Conservation (phyloP, 495 filamentous ascomycete genomes). For the Darksidea phi region DNA sequence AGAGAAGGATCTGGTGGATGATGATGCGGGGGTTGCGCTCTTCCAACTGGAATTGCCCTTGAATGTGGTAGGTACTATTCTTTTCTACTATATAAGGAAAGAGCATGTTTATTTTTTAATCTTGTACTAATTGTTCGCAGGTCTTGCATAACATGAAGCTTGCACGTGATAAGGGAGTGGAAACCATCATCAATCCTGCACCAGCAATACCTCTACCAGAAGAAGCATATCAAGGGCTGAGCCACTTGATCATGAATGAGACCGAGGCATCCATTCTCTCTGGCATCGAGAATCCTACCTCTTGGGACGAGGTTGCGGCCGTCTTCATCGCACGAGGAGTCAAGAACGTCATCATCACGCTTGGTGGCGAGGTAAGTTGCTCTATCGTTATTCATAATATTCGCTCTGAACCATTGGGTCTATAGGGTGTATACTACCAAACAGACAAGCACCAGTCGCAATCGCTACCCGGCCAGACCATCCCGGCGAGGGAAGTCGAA, state of each 20-base stretch:
- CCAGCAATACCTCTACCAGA: conserved; percentile 60
- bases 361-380: conserved; percentile 71
- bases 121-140: conserved; percentile 17
- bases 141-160: conserved; percentile 58
- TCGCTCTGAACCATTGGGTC: background rate
- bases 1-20: conserved; percentile 50
- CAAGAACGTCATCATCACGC: conserved; percentile 74
- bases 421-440: conserved; percentile 38
- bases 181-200: conserved; percentile 82
- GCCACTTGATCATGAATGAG: conserved; percentile 86
- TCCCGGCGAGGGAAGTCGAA: conserved; percentile 56
- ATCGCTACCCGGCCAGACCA: conserved; percentile 31
- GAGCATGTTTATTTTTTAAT: too few species aligned
- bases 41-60: conserved; percentile 88
- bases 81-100: background rate
- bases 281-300: conserved; percentile 42
- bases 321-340: conserved; percentile 68
- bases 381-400: background rate
- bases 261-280: conserved; percentile 78
- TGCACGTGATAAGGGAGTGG: conserved; percentile 52
- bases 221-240: conserved; percentile 65
- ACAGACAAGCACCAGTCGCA: conserved; percentile 21
- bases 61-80: conserved; percentile 53
- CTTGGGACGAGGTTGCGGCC: conserved; percentile 36
- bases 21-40: conserved; percentile 43